phyloP scores from a whole-genome alignment of 345 rosid genomes.

The Syzygium aqueum region DNA sequence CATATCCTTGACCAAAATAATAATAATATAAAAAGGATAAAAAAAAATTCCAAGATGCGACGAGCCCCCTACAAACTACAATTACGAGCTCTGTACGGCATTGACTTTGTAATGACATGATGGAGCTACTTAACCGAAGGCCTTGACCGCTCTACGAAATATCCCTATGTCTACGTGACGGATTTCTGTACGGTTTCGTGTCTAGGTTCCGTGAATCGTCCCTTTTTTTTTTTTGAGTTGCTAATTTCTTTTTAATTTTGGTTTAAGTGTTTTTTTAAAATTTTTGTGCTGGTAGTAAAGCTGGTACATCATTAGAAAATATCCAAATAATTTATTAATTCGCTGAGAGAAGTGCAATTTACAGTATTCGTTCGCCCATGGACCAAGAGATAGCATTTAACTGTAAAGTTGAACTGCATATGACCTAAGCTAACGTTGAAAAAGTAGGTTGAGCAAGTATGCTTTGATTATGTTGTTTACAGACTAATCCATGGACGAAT shows the following conservation, averaged over 20 bases:
- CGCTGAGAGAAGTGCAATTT: neutral
- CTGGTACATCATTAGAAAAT: neutral
- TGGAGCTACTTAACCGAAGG: neutral
- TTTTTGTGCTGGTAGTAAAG: neutral
- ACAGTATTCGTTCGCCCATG: neutral
- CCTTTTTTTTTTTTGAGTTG: neutral
- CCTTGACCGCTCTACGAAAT: neutral
- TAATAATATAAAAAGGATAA: neutral
- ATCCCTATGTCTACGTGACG: neutral
- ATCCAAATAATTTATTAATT: neutral
- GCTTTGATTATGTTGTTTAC: neutral
- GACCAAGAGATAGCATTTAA: neutral
- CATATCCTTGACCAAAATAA: neutral
- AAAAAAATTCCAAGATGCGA: neutral
- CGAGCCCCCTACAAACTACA: neutral
- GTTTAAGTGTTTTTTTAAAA: neutral
- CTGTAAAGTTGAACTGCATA: neutral
- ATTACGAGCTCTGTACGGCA: neutral
- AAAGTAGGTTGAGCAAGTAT: neutral
- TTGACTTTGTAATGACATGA: neutral
- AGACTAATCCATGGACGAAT: neutral
- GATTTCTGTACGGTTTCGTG: neutral
- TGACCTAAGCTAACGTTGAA: neutral
- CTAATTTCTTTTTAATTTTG: neutral
- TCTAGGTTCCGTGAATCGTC: neutral